Conservation (phyloP, 1,284 basidiomycete genomes). For the Malassezia brasiliensis region DNA sequence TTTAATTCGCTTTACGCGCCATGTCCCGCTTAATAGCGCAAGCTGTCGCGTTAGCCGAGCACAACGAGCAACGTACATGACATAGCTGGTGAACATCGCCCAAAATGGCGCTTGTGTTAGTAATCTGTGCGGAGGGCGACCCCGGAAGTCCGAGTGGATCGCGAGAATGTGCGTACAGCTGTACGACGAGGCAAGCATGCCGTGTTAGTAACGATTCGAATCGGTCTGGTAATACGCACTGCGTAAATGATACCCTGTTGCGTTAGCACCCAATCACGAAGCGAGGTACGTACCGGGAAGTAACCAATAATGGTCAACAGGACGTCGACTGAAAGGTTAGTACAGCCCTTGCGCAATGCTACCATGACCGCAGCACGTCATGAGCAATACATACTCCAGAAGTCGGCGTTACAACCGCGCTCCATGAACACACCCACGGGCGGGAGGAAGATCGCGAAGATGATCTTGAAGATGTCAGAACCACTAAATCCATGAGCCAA, state of each 20-base stretch:
- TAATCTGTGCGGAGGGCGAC: too few relatives aligned
- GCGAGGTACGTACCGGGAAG: slow-evolving; percentile 9
- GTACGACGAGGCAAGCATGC: background rate
- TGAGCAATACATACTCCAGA: slow-evolving; percentile 10
- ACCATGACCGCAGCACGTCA: background rate
- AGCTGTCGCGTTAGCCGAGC: too few relatives aligned
- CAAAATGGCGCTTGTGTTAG: too few relatives aligned
- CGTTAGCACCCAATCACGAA: background rate
- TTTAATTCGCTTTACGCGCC: too few relatives aligned
- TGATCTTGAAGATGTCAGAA: slow-evolving; percentile 21
- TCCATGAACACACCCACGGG: slow-evolving; percentile 32
- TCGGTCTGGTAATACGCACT: slow-evolving; percentile 7
- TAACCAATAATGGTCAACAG: slow-evolving; percentile 15
- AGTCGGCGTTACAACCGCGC: slow-evolving; percentile 22
- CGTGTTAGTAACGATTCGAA: too few relatives aligned
- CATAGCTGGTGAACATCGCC: slow-evolving; percentile 1
- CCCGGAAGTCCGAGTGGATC: too few relatives aligned
- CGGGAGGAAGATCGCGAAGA: slow-evolving; percentile 25
- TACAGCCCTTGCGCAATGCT: background rate
- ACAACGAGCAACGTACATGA: slow-evolving; percentile 9
- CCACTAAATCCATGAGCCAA: background rate
- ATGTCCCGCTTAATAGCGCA: too few relatives aligned
- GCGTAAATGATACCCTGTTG: slow-evolving; percentile 18
- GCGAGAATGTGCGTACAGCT: background rate
- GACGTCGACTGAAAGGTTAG: slow-evolving; percentile 15